Percentiles rank a stretch among this genome's conserved stretches.
These are phyloP conservation scores for Peterozyma xylosa DNA, from an alignment of 805 yeast genomes.

Conservation along the genomic window DNA sequence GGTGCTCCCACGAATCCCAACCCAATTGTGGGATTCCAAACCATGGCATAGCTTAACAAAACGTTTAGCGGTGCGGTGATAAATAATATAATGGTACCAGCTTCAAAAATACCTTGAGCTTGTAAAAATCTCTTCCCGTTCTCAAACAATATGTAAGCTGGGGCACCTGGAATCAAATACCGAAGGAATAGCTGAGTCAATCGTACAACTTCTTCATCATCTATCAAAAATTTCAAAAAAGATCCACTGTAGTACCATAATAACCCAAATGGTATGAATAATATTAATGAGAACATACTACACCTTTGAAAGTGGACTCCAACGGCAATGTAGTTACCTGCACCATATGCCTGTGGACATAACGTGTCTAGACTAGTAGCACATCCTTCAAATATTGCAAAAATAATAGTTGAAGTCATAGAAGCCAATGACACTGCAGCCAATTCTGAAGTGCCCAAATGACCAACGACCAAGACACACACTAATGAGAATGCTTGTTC, in stretches of 20 bases:
- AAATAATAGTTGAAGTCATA: slow-evolving; percentile 72
- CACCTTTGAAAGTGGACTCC: slow-evolving; percentile 67
- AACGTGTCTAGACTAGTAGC: slow-evolving; percentile 71
- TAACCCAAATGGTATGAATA: slow-evolving; percentile 50
- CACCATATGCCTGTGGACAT: slow-evolving; percentile 76
- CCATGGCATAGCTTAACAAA: slow-evolving; percentile 54
- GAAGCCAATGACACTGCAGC: slow-evolving; percentile 74
- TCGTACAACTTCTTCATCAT: slow-evolving; percentile 33
- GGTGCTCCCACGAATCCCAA: slow-evolving; percentile 76
- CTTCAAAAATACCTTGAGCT: slow-evolving; percentile 75
- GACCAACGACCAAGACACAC: slow-evolving; percentile 73
- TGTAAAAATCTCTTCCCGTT: slow-evolving; percentile 68
- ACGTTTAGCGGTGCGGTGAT: slow-evolving; percentile 71
- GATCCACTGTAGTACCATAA: slow-evolving; percentile 57
- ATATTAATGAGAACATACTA: slow-evolving; percentile 49
- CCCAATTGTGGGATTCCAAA: slow-evolving; percentile 54
- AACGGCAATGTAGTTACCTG: slow-evolving; percentile 52
- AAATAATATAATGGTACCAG: slow-evolving; percentile 60
- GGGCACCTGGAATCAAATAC: slow-evolving; percentile 57
- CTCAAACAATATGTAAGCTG: slow-evolving; percentile 65
- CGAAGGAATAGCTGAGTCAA: slow-evolving; percentile 53
- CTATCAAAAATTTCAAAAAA: slow-evolving; percentile 36
- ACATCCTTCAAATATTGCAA: slow-evolving; percentile 70
- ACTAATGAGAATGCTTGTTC: slow-evolving; percentile 71
- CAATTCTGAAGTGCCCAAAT: slow-evolving; percentile 60